Evolutionary conservation across 768 basidiomycete species (phyloP).

Genomic region (Crassisporium funariophilum): DNA sequence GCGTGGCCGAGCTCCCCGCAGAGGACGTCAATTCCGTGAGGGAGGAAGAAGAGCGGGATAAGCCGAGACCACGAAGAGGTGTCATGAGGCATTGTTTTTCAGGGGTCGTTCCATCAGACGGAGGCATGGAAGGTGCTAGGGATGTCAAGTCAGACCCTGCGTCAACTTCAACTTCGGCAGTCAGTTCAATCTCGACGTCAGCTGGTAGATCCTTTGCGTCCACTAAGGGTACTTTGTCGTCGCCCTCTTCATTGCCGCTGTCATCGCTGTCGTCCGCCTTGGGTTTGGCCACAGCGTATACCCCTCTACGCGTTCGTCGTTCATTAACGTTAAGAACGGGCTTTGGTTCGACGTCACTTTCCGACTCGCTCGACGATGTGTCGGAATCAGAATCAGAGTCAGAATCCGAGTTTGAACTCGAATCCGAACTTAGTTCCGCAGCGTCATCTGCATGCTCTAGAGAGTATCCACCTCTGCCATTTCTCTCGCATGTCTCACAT

Average conservation of each 20-base stretch:
- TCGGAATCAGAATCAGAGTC: constrained; percentile 52
- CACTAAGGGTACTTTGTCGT: constrained; percentile 46
- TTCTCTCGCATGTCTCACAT: constrained; percentile 85
- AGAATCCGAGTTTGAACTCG: constrained; percentile 51
- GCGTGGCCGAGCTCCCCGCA: constrained; percentile 30
- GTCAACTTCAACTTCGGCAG: constrained; percentile 51
- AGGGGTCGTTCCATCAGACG: constrained; percentile 31
- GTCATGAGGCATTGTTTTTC: constrained; percentile 30
- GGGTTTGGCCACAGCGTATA: constrained; percentile 70
- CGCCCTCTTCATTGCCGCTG: constrained; percentile 54
- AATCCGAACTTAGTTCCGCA: constrained; percentile 47
- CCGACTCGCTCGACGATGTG: constrained; percentile 38
- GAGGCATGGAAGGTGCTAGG: constrained; percentile 39
- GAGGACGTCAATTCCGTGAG: constrained; percentile 44
- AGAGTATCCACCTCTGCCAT: constrained; percentile 73
- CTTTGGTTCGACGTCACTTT: constrained; percentile 42
- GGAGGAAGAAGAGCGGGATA: constrained; percentile 40
- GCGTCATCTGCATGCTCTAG: constrained; percentile 45
- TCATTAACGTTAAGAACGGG: constrained; percentile 68
- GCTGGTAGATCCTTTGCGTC: constrained; percentile 46
- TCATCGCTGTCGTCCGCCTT: constrained; percentile 64
- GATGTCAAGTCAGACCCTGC: constrained; percentile 48
- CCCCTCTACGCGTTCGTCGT: constrained; percentile 77
- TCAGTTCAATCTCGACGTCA: constrained; percentile 58
- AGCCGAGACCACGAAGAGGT: constrained; percentile 33